Base-by-base conservation (phyloP, 805 yeast species). In the Ogataea methylovora region DNA sequence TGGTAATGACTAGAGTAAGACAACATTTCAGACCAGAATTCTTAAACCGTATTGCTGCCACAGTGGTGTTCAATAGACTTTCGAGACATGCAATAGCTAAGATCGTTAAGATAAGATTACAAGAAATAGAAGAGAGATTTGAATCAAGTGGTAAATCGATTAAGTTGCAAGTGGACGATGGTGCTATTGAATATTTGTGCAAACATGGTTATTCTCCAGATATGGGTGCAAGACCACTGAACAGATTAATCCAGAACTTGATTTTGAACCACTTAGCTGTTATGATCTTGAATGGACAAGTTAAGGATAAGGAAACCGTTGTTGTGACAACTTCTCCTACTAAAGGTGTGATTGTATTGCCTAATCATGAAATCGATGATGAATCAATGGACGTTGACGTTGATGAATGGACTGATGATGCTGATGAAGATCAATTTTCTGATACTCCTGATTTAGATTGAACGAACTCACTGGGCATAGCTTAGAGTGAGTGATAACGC, bases 11-110 rank as follows among this genome's bases (percentile, higher is more conserved):
- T 23, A 71, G 90, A 1, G 95, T 92, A 8, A 75, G 82, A 47
- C 71, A 71, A 5, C 97, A 92, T 58, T 92, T 92, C 76, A 77
- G 97, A 58, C 98, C 98, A 5, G 98, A 92, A 62, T 92, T 92
- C 67, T 69, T 92, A 51, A 92, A 92, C 71, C 84, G 98, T 69
- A 90, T 92, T 44, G 81, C 95, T 2, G 84, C 94, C 7, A 88
- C 85, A 46, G 86, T 90, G 21, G 82, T 92, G 16, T 92, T 92
- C 74, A 92, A 92, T 71, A 76, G 95, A 48, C 71, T 92, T 44
- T 84, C 96, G 13, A 82, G 79, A 68, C 81, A 82, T 58, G 94
- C 97, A 2, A 92, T 92, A 45, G 74, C 85, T 47, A 85, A 84
- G 76, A 92, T 92, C 51, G 96, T 92, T 30, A 77, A 76, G 40